Evolutionary conservation across 768 basidiomycete species (phyloP).

Genomic region (Clitopilus hobsonii): DNA sequence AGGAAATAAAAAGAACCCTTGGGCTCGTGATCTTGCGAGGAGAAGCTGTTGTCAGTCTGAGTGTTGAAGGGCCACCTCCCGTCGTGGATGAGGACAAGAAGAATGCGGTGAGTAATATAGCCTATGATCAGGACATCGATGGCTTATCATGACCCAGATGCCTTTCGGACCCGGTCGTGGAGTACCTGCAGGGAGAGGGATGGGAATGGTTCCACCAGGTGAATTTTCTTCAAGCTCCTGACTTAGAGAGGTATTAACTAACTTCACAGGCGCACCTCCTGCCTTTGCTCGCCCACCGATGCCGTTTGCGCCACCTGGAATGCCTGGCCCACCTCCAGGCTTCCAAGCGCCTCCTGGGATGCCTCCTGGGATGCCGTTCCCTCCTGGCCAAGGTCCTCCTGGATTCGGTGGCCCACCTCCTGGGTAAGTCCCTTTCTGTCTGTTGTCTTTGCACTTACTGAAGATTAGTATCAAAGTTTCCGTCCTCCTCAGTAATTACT

Average conservation of each 20-base stretch:
- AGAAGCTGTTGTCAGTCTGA: constrained; percentile 92
- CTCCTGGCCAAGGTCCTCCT: constrained; percentile 52
- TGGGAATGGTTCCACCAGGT: constrained; percentile 93
- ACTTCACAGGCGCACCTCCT: constrained; percentile 50
- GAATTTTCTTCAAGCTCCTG: constrained; percentile 21
- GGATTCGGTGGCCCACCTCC: constrained; percentile 81
- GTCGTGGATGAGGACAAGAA: constrained; percentile 87
- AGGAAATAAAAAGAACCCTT: constrained; percentile 94
- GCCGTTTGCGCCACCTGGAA: constrained; percentile 65
- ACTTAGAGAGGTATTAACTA: constrained; percentile 12
- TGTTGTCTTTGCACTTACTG: constrained; percentile 1
- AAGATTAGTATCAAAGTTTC: constrained; percentile 31
- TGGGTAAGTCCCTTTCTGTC: constrained; percentile 48
- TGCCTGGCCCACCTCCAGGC: constrained; percentile 84
- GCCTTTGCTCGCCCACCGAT: constrained; percentile 66
- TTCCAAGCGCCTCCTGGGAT: constrained; percentile 84
- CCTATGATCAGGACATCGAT: constrained; percentile 9
- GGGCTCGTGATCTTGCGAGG: constrained; percentile 97
- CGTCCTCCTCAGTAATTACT: constrained; percentile 41
- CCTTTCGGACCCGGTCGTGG: constrained; percentile 90
- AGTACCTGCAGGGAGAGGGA: constrained; percentile 94
- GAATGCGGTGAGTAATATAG: constrained; percentile 51
- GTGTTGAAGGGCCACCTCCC: constrained; percentile 94
- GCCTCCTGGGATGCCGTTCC: constrained; percentile 74
- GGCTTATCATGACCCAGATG: constrained; percentile 41